Evolutionary conservation across 169 alveolate genomes (phyloP).

Genomic region (Eimeria sp.): DNA sequence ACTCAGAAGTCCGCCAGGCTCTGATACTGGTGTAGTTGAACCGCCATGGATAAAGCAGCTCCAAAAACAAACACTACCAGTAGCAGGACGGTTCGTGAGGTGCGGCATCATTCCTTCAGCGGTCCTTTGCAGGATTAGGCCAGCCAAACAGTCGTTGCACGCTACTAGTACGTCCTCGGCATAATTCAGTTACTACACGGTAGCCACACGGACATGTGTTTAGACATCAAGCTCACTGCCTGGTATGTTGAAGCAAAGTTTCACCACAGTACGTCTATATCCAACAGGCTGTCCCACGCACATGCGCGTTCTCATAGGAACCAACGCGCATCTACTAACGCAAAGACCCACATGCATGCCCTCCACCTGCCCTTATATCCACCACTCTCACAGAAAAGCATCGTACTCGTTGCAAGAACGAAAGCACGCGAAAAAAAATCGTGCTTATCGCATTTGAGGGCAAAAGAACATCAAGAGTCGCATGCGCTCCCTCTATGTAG

Average conservation of each 20-base stretch:
- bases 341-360: not conserved
- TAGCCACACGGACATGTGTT: not conserved
- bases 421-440: not conserved
- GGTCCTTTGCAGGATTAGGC: not conserved
- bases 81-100: not conserved
- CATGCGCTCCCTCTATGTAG: no score
- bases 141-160: not conserved
- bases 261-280: not conserved
- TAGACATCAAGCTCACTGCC: not conserved
- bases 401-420: not conserved
- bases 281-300: not conserved
- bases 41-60: not conserved
- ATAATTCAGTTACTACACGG: no score
- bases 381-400: not conserved
- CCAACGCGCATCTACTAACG: not conserved
- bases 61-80: not conserved
- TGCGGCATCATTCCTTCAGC: not conserved
- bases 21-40: no score
- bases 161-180: not conserved
- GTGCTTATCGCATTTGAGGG: not conserved
- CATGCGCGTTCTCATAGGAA: not conserved
- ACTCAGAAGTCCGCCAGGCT: not conserved
- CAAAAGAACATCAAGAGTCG: not conserved
- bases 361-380: not conserved
- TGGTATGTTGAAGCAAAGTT: not conserved